Conservation (phyloP, 228 moss, liverwort and hornwort species). For the Sphagnum magellanicum region DNA sequence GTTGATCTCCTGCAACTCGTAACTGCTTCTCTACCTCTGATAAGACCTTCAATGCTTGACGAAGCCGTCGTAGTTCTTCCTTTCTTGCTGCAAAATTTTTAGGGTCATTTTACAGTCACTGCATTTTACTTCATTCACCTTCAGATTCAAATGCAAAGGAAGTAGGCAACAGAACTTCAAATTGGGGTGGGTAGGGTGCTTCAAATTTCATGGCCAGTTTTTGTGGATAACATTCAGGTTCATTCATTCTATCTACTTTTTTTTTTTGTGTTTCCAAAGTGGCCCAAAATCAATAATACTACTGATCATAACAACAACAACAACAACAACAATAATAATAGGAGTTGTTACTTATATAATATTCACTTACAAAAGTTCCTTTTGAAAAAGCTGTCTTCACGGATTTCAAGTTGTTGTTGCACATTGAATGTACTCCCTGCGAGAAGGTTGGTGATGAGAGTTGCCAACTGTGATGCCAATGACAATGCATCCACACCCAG, state of each 20-base stretch:
- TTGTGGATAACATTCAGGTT: too few species aligned
- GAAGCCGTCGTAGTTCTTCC: slow-evolving; percentile 70
- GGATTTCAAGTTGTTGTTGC: slow-evolving; percentile 48
- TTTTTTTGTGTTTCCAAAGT: too few species aligned
- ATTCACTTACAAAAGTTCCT: slow-evolving; percentile 55
- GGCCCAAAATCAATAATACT: too few species aligned
- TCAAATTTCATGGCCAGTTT: too few species aligned
- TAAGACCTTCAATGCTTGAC: slow-evolving; percentile 71
- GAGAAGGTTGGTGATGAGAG: slow-evolving; percentile 75
- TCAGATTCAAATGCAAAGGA: too few species aligned
- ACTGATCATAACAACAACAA: too few species aligned
- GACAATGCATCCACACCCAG: slow-evolving; percentile 69
- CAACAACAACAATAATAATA: too few species aligned
- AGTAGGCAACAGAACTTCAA: neutral
- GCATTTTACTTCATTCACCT: too few species aligned
- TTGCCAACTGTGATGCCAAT: slow-evolving; percentile 67
- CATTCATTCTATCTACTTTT: too few species aligned
- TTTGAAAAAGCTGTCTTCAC: slow-evolving; percentile 49
- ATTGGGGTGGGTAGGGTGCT: neutral
- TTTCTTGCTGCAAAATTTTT: slow-evolving; percentile 41
- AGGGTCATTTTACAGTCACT: neutral
- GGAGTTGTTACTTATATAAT: too few species aligned
- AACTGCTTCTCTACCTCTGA: slow-evolving; percentile 89
- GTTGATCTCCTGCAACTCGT: slow-evolving; percentile 57
- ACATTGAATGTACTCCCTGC: slow-evolving; percentile 56